Evolutionary conservation across 192 early-diverging fungal genomes (phyloP), one percentile per base, ranked within the genome.

Genomic region (Chytriomyces confervae): DNA sequence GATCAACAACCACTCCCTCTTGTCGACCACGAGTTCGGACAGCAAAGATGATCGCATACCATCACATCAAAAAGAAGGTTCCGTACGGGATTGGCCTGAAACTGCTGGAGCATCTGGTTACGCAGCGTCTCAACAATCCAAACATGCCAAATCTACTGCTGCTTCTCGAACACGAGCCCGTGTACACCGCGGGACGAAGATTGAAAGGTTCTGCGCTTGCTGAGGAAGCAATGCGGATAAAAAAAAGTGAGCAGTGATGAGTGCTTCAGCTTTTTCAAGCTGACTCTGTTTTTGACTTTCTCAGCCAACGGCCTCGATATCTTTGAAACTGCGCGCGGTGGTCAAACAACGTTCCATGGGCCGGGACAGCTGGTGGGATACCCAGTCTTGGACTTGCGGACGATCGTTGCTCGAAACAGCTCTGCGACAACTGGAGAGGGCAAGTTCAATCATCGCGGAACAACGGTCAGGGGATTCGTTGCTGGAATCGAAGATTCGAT

Each of bases 361-460:
- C 97, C 96, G 6, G 96, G 96, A 0, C 97, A 99, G 85, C 87
- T 99, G 48, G 94, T 99, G 20, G 94, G 90, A 13, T 99, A 99
- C 78, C 97, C 97, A 5, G 95, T 94, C 63, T 43, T 98, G 18
- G 85, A 95, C 81, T 82, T 99, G 46, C 84, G 87, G 44, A 88
- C 91, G 67, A 89, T 91, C 7, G 9, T 23, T 53, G 20, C 53
- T n/a, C 13, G 53, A 57, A n/a, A n/a, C 3, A 13, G 16, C 53
- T 57, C 53, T 13, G 53, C 53, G 16, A 57, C 53, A n/a, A 20
- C 53, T n/a, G 20, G 20, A 13, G 20, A 57, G 16, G 16, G 43
- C 10, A 68, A 46, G 18, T 16, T 46, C 36, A 36, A 45, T 29
- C 44, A n/a, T 23, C 77, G 64, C 10, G 77, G 88, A 87, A 77